Percentiles rank a stretch among this genome's conserved stretches.
These are phyloP conservation scores for Trametes villosa DNA, from an alignment of 768 basidiomycete genomes.

Conservation along the genomic window DNA sequence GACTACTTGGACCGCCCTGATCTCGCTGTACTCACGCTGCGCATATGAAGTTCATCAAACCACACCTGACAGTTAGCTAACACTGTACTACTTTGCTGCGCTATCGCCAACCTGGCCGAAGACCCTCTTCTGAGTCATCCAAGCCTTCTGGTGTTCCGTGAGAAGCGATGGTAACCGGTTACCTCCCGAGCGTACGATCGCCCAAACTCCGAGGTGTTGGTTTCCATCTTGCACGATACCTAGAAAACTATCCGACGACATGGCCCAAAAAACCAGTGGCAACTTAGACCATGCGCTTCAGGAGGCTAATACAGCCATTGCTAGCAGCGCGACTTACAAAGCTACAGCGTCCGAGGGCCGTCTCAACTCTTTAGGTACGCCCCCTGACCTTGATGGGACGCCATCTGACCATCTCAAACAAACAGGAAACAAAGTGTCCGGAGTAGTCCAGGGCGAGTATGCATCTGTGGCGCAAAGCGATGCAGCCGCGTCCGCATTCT, in stretches of 20 bases:
- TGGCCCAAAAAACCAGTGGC: background rate
- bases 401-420: background rate
- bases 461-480: background rate
- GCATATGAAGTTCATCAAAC: too few relatives aligned
- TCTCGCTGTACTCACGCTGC: too few relatives aligned
- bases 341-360: background rate
- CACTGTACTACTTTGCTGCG: too few relatives aligned
- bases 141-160: too few relatives aligned
- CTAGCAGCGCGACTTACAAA: background rate
- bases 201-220: too few relatives aligned
- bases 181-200: too few relatives aligned
- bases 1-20: too few relatives aligned
- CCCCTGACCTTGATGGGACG: background rate
- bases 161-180: too few relatives aligned
- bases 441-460: background rate
- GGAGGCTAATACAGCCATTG: background rate
- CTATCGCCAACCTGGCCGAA: too few relatives aligned
- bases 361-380: background rate
- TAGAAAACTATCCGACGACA: background rate
- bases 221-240: background rate
- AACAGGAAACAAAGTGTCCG: background rate
- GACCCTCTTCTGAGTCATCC: too few relatives aligned
- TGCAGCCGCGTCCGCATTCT: background rate
- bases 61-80: too few relatives aligned
- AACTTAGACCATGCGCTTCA: background rate